Percentiles rank a stretch among this genome's conserved stretches.
phyloP scores from a whole-genome alignment of 2,329 filamentous ascomycete species.

The Aspergillus udagawae region DNA sequence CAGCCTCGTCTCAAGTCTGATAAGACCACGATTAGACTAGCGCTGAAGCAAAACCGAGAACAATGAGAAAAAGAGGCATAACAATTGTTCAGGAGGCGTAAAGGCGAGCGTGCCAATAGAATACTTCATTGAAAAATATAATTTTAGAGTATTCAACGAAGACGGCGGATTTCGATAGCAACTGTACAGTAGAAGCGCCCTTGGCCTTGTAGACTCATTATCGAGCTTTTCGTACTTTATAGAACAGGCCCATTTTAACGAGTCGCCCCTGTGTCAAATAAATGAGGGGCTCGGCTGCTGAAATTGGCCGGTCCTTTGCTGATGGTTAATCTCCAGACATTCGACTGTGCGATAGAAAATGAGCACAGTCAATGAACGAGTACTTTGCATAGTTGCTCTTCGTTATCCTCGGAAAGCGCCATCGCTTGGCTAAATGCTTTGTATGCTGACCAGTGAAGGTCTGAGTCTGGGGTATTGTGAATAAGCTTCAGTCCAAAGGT shows the following conservation, averaged over 20 bases:
- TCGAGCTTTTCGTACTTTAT: too few species aligned
- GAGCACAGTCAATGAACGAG: too few species aligned
- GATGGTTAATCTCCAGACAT: neutral
- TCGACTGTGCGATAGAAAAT: neutral
- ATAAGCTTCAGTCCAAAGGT: neutral
- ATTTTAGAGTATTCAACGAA: too few species aligned
- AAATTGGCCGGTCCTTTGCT: neutral
- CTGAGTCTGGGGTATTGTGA: neutral
- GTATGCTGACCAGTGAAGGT: neutral
- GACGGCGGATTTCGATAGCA: too few species aligned
- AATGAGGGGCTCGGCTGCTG: neutral
- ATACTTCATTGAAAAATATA: too few species aligned
- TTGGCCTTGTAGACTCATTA: too few species aligned
- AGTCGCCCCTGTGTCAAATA: neutral
- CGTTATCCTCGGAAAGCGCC: neutral
- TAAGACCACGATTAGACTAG: too few species aligned
- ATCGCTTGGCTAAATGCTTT: neutral
- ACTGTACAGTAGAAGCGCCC: too few species aligned
- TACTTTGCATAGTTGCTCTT: neutral
- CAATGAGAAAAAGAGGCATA: too few species aligned
- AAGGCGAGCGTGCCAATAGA: too few species aligned
- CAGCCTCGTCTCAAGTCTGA: neutral
- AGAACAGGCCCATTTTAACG: neutral
- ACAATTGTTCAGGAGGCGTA: too few species aligned
- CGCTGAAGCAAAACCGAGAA: too few species aligned